Percentiles rank a stretch among this genome's conserved stretches.
Evolutionary conservation across 1,284 basidiomycete genomes (phyloP).

Genomic region (Ceratobasidium theobromae): DNA sequence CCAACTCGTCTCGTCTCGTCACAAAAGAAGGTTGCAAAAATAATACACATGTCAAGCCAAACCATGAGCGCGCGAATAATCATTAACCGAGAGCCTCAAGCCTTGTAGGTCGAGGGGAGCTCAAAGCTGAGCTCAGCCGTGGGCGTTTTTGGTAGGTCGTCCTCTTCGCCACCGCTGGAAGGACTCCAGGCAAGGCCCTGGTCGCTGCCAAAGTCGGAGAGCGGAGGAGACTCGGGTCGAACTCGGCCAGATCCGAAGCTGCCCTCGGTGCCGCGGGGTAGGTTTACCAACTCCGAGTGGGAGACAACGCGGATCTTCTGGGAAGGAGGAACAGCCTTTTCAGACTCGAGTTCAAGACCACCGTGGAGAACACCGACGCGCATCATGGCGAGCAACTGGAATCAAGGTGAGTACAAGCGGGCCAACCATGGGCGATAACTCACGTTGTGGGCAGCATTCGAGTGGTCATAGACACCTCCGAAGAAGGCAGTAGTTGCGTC

Average conservation of each 20-base stretch:
- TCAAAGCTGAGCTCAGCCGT: slow-evolving; percentile 27
- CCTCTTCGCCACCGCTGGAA: slow-evolving; percentile 21
- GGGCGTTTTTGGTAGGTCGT: slow-evolving; percentile 15
- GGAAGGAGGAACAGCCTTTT: slow-evolving; percentile 61
- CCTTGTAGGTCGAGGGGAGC: slow-evolving; percentile 27
- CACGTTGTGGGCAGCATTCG: slow-evolving; percentile 85
- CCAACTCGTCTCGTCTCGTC: neutral
- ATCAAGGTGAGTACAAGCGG: neutral
- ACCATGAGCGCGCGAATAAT: neutral
- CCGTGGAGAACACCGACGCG: slow-evolving; percentile 85
- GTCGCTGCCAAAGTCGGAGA: slow-evolving; percentile 29
- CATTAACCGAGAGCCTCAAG: neutral
- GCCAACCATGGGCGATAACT: slow-evolving; percentile 38
- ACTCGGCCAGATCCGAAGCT: neutral
- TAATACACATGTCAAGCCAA: slow-evolving; percentile 5
- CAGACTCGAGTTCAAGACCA: slow-evolving; percentile 65
- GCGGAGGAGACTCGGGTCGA: slow-evolving; percentile 18
- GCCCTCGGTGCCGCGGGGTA: neutral
- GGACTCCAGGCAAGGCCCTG: slow-evolving; percentile 23
- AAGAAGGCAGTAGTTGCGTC: slow-evolving; percentile 92
- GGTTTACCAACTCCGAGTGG: neutral
- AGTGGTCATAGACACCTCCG: slow-evolving; percentile 90
- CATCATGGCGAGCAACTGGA: slow-evolving; percentile 78
- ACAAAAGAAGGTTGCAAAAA: slow-evolving; percentile 19
- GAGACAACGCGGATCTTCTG: slow-evolving; percentile 52